phyloP scores from a whole-genome alignment of 148 eudicot species.

The Nepenthes mirabilis region DNA sequence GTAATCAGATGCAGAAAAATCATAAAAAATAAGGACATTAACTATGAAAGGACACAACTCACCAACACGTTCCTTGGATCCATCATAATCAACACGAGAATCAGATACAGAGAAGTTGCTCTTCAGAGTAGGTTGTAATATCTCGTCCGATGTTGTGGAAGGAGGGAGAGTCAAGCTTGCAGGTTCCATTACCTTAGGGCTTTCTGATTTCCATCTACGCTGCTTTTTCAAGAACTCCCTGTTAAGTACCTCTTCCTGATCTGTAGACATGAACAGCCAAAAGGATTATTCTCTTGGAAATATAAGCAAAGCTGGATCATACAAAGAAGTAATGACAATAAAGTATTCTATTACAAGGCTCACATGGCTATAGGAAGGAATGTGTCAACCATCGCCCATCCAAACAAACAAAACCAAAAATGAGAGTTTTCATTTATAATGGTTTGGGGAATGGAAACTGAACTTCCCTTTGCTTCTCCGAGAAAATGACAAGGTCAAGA shows the following conservation, averaged over 20 bases:
- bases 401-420: too few relatives aligned
- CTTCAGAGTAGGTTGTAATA: slow-evolving; percentile 23
- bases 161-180: slow-evolving; percentile 16
- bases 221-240: slow-evolving; percentile 59
- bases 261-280: slow-evolving; percentile 14
- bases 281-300: not conserved
- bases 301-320: not conserved
- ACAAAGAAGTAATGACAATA: too few relatives aligned
- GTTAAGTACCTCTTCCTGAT: slow-evolving; percentile 38
- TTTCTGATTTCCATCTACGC: slow-evolving; percentile 68
- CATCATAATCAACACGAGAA: slow-evolving; percentile 29
- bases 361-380: too few relatives aligned
- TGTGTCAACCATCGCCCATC: too few relatives aligned
- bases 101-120: slow-evolving; percentile 39
- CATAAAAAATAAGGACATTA: not conserved
- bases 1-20: slow-evolving; percentile 3
- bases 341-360: too few relatives aligned
- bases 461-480: too few relatives aligned
- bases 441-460: too few relatives aligned
- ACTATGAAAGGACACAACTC: slow-evolving; percentile 10
- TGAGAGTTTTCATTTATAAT: too few relatives aligned
- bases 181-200: slow-evolving; percentile 25
- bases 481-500: too few relatives aligned
- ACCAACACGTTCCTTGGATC: slow-evolving; percentile 79
- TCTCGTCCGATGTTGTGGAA: slow-evolving; percentile 23